Evolutionary conservation across 192 early-diverging fungal genomes (phyloP), one percentile per base, ranked within the genome.

Genomic region (Umbelopsis sp.): DNA sequence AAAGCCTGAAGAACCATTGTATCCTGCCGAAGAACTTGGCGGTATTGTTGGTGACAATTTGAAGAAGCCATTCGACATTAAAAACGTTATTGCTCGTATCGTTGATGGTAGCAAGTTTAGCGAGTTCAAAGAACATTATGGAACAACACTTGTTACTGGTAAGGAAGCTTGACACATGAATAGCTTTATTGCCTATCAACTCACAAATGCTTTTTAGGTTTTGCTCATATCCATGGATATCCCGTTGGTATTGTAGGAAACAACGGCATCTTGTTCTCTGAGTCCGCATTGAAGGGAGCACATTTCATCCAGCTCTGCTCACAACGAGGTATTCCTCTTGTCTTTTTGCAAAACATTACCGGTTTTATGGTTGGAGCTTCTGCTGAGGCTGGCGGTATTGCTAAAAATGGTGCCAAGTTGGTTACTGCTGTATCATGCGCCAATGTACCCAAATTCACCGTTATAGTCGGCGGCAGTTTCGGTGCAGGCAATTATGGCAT

Each of bases 331-430:
- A 94, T 97, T 49, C 95, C 95, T 10, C 80, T 97, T 27, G 85
- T 97, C 11, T 98, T 98, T 76, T 82, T 98, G 71, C 96, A 98
- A 70, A 97, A 98, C 77, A 98, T 98, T 71, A 96, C 94, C 27
- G 94, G 95, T 46, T 97, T 97, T 82, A 98, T 98, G 96, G 95
- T 98, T 8, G 95, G 95, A 33, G 88, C 92, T 33, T 90, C 89
- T 22, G 96, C 95, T 37, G 96, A 98, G 80, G 94, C 94, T 16
- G 92, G 92, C 64, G 96, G 96, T 67, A 98, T 98, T 81, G 96
- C 96, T 61, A 98, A 96, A 83, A 95, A 98, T 78, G 96, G 96
- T 21, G 95, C 95, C 70, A 98, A 98, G 78, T 85, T 98, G 78
- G 96, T 98, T 0, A 96, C 92, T 8, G 94, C 96, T 16, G 96